phyloP scores from a whole-genome alignment of 345 rosid species.

The Brassica juncea region DNA sequence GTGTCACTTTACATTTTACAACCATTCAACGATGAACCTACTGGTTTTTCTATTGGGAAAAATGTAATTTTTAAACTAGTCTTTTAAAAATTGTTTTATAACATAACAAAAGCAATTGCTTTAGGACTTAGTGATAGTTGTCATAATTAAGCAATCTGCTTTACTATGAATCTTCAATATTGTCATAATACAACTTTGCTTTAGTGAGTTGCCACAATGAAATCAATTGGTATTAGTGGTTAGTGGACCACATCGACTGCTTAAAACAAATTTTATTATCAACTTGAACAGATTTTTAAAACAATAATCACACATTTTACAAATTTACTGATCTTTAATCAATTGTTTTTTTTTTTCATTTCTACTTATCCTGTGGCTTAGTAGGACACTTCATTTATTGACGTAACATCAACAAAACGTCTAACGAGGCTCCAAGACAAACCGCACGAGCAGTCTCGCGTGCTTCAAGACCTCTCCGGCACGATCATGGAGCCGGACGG shows the following conservation, averaged over 20 bases:
- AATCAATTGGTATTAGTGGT: conserved; percentile 5
- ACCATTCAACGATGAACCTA: background rate
- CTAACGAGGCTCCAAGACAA: conserved; percentile 33
- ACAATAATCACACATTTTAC: background rate
- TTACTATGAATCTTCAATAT: conserved; percentile 1
- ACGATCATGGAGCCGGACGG: conserved; percentile 59
- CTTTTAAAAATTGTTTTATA: background rate
- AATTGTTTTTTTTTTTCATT: background rate
- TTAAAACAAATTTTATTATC: background rate
- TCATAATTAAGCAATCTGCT: background rate
- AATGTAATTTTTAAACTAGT: background rate
- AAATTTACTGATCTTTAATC: background rate
- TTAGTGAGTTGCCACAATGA: conserved; percentile 3
- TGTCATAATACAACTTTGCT: background rate
- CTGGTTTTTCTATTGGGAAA: background rate
- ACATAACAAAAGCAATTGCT: background rate
- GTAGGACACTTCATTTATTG: background rate
- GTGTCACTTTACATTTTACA: background rate
- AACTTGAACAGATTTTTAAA: background rate
- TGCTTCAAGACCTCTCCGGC: conserved; percentile 54
- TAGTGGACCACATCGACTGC: conserved; percentile 5
- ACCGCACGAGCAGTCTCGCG: conserved; percentile 55
- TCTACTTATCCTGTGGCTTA: background rate
- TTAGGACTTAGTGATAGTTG: background rate
- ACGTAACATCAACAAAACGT: conserved; percentile 2